Conservation (phyloP, 1,284 basidiomycete species). For the Puccinia horiana region DNA sequence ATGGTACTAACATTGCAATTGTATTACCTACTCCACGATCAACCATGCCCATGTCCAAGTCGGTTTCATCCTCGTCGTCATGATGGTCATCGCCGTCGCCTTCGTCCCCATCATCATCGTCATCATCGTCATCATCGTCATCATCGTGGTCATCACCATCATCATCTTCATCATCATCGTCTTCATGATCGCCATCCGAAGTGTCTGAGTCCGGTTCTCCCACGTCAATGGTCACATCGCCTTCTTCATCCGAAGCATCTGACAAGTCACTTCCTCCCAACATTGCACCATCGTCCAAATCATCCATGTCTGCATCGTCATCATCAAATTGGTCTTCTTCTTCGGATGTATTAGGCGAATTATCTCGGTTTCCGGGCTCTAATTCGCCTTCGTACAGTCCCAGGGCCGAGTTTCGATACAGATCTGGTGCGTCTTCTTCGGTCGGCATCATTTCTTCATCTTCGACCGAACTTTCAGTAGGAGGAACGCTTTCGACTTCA, state of each 20-base stretch:
- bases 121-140: slow-evolving; percentile 60
- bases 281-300: slow-evolving; percentile 42
- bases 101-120: slow-evolving; percentile 61
- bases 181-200: slow-evolving; percentile 54
- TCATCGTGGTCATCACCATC: slow-evolving; percentile 59
- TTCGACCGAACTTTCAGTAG: slow-evolving; percentile 51
- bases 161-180: slow-evolving; percentile 56
- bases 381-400: slow-evolving; percentile 74
- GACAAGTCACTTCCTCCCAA: slow-evolving; percentile 40
- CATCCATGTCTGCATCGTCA: slow-evolving; percentile 47
- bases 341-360: slow-evolving; percentile 34
- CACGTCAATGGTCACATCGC: slow-evolving; percentile 66
- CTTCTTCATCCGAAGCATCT: slow-evolving; percentile 66
- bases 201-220: slow-evolving; percentile 57
- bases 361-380: slow-evolving; percentile 51
- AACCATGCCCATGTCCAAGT: slow-evolving; percentile 57
- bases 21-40: slow-evolving; percentile 63
- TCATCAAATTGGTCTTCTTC: slow-evolving; percentile 48
- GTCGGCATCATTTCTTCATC: slow-evolving; percentile 55
- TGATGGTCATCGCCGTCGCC: slow-evolving; percentile 53
- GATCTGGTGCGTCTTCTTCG: slow-evolving; percentile 79
- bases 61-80: slow-evolving; percentile 58
- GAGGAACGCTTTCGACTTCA: slow-evolving; percentile 63
- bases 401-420: slow-evolving; percentile 93
- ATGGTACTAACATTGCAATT: slow-evolving; percentile 60